These are phyloP conservation scores for Vairimorpha apis DNA, from an alignment of 371 early-diverging fungal genomes.

Conservation along the genomic window DNA sequence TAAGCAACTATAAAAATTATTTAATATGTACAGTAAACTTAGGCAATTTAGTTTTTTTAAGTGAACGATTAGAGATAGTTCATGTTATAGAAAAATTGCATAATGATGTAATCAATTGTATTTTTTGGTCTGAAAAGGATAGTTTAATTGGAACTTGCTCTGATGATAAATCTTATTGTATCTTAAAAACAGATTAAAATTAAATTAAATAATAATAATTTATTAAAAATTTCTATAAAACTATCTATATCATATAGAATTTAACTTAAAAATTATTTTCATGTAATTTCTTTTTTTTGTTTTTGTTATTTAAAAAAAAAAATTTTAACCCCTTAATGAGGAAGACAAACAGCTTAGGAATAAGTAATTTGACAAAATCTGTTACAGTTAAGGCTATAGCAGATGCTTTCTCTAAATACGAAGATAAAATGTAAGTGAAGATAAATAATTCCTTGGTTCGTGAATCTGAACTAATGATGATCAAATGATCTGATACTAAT, in stretches of 20 bases:
- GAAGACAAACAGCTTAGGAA: conserved; percentile 39
- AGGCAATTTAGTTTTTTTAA: conserved; percentile 24
- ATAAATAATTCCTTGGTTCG: conserved; percentile 45
- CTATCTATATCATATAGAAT: too few species aligned
- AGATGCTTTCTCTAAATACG: conserved; percentile 31
- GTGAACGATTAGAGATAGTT: conserved; percentile 3
- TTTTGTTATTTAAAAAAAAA: conserved; percentile 4
- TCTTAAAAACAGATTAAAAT: too few species aligned
- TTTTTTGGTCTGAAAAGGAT: conserved; percentile 2
- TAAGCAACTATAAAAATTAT: conserved; percentile 11
- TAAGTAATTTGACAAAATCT: conserved; percentile 14
- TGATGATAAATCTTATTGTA: conserved; percentile 1
- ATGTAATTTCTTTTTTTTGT: too few species aligned
- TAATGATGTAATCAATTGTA: conserved; percentile 23
- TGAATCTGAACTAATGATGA: conserved; percentile 45
- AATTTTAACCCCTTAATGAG: background rate
- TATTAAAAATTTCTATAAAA: too few species aligned
- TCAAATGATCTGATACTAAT: conserved; percentile 36
- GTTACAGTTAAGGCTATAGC: conserved; percentile 15
- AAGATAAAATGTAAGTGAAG: conserved; percentile 42
- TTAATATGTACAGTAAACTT: conserved; percentile 14
- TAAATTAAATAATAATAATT: too few species aligned
- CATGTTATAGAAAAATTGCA: conserved; percentile 16
- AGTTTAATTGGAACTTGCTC: background rate
- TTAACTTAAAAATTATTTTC: too few species aligned